phyloP scores from a whole-genome alignment of 257 asterid genomes.

The Nyctanthes arbortristis region DNA sequence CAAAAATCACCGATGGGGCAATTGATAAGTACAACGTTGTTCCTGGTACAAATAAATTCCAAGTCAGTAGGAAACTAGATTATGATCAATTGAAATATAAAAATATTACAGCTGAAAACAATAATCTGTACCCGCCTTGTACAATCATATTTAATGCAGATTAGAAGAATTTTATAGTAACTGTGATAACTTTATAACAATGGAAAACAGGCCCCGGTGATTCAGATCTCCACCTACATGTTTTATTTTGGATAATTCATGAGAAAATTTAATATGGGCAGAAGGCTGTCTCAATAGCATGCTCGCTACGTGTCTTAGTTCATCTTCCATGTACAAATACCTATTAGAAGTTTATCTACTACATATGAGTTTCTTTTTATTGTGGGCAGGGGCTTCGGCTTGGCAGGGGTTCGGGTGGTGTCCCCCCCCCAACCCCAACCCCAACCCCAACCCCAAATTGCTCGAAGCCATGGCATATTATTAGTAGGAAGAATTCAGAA shows the following conservation, averaged over 20 bases:
- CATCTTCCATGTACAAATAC: background rate
- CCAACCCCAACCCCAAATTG: no score
- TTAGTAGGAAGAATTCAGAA: no score
- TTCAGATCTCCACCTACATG: background rate
- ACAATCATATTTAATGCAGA: background rate
- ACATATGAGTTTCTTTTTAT: no score
- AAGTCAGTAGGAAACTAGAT: constrained; percentile 4
- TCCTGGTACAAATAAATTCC: constrained; percentile 44
- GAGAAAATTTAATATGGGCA: background rate
- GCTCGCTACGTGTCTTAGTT: no score
- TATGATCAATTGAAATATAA: background rate
- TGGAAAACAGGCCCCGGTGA: no score
- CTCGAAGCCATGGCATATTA: no score
- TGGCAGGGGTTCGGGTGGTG: no score
- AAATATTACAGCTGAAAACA: background rate
- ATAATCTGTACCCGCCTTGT: no score
- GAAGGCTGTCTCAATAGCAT: background rate
- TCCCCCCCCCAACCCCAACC: no score
- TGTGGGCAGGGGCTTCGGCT: no score
- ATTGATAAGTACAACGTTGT: constrained; percentile 71
- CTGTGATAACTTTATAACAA: background rate
- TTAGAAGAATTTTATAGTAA: background rate
- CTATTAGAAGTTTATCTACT: no score
- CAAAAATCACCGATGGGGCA: constrained; percentile 79
- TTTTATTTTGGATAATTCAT: background rate